Conservation (phyloP, 1,284 basidiomycete species). For the Tetrapyrgos nigripes region DNA sequence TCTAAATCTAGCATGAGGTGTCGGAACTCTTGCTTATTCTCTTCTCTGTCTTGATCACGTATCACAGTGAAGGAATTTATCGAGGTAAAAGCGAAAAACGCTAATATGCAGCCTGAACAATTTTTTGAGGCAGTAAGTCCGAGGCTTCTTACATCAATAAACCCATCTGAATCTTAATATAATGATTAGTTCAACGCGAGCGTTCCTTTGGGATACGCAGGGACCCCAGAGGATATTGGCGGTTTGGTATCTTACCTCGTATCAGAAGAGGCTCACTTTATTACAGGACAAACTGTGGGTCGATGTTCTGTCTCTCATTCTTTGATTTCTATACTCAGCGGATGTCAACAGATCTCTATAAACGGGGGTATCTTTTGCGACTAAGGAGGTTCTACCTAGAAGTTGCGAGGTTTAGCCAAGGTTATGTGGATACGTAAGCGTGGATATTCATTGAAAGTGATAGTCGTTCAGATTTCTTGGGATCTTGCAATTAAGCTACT, state of each 20-base stretch:
- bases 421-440: no score
- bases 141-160: background rate
- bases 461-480: no score
- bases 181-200: conserved; percentile 5
- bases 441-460: no score
- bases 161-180: background rate
- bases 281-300: conserved; percentile 1
- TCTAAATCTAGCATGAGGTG: no score
- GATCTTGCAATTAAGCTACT: no score
- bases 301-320: no score
- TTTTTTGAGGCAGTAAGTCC: background rate
- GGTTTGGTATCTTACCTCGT: conserved; percentile 6
- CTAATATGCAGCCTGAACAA: background rate
- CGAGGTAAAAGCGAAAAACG: background rate
- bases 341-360: background rate
- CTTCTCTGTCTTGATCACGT: background rate
- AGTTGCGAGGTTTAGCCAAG: no score
- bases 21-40: background rate
- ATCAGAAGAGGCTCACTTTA: conserved; percentile 4
- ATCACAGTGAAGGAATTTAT: background rate
- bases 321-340: no score
- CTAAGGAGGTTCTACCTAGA: no score
- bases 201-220: background rate
- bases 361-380: background rate
- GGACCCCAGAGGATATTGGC: conserved; percentile 1